phyloP scores from a whole-genome alignment of 495 filamentous ascomycete genomes.

The Annulohypoxylon moriforme region DNA sequence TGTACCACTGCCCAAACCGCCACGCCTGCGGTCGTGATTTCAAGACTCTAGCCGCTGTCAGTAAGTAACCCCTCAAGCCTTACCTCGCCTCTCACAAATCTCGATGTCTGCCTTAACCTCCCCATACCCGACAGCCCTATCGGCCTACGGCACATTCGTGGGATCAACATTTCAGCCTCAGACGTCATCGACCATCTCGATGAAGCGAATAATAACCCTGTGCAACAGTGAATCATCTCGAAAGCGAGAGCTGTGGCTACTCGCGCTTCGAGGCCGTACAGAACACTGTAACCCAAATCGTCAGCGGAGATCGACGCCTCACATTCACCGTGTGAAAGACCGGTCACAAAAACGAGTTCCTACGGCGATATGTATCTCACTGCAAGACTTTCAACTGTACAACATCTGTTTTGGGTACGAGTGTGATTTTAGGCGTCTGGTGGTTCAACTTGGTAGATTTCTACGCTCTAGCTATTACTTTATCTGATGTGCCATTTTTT shows the following conservation, averaged over 20 bases:
- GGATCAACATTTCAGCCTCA: background rate
- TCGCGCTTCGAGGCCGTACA: slow-evolving; percentile 58
- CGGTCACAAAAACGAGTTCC: background rate
- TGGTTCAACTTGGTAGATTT: background rate
- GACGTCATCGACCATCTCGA: background rate
- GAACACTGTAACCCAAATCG: slow-evolving; percentile 21
- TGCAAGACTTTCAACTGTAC: background rate
- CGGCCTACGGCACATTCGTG: background rate
- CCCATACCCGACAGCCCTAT: background rate
- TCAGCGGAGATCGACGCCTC: slow-evolving; percentile 33
- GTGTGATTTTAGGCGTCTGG: background rate
- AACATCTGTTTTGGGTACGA: background rate
- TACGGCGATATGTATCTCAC: no score
- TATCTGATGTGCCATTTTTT: background rate
- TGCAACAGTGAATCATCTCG: slow-evolving; percentile 59
- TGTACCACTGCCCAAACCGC: slow-evolving; percentile 66
- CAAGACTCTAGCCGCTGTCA: slow-evolving; percentile 57
- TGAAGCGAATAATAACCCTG: background rate
- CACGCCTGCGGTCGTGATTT: slow-evolving; percentile 58
- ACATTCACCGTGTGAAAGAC: slow-evolving; percentile 4
- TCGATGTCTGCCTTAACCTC: background rate
- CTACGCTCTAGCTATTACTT: background rate
- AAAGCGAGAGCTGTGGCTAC: slow-evolving; percentile 63
- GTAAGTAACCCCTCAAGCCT: slow-evolving; percentile 17
- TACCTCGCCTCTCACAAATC: background rate